Conservation (phyloP, 352 stramenopile genomes). For the Vaucheria bursata region DNA sequence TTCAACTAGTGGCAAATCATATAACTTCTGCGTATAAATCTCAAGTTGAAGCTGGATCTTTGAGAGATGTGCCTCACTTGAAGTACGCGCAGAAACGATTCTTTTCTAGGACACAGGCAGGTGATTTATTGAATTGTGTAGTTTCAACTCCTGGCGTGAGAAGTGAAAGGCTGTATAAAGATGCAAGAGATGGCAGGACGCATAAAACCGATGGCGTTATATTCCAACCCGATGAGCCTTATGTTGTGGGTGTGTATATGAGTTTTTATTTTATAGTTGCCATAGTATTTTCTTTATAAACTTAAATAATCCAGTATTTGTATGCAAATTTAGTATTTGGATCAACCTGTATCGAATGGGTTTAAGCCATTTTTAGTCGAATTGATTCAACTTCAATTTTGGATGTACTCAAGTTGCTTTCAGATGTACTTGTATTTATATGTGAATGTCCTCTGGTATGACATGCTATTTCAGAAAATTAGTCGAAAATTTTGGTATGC, state of each 20-base stretch:
- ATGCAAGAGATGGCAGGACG: slow-evolving; percentile 32
- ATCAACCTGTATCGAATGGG: no score
- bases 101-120: slow-evolving; percentile 11
- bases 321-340: no score
- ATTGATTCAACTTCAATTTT: no score
- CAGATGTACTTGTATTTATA: no score
- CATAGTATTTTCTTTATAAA: no score
- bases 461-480: no score
- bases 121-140: background rate
- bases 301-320: no score
- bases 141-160: slow-evolving; percentile 3
- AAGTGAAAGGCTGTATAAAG: slow-evolving; percentile 22
- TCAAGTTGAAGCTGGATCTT: background rate
- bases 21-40: slow-evolving; percentile 19
- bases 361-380: no score
- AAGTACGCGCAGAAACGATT: slow-evolving; percentile 26
- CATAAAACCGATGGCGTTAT: slow-evolving; percentile 78
- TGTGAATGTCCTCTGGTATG: no score
- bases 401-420: no score
- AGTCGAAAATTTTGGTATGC: no score
- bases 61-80: slow-evolving; percentile 15
- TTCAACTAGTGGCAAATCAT: slow-evolving; percentile 13
- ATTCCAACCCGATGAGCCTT: slow-evolving; percentile 69
- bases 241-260: slow-evolving; percentile 41
- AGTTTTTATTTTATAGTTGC: no score